Percentiles rank a stretch among this genome's conserved stretches.
Conservation (phyloP, 305 asterid species). For the Euphrasia arctica region DNA sequence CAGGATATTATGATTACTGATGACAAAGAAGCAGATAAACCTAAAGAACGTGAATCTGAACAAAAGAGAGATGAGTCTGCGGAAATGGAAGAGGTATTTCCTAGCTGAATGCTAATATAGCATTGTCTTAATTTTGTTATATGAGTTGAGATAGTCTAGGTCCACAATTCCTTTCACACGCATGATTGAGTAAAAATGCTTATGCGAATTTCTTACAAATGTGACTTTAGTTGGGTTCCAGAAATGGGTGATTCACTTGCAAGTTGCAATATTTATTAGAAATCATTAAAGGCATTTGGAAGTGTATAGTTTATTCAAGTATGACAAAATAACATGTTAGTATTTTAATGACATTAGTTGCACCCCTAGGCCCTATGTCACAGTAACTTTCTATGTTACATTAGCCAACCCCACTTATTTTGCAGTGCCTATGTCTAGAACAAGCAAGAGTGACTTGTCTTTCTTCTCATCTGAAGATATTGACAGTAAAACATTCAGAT, state of each 20-base stretch:
- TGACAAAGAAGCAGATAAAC: conserved; percentile 46
- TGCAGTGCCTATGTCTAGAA: neutral
- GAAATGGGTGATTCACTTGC: too few relatives aligned
- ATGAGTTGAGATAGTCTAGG: neutral
- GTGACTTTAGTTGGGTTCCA: neutral
- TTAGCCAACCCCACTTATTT: neutral
- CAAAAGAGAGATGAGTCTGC: conserved; percentile 58
- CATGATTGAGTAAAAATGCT: conserved; percentile 9
- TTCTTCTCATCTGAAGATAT: too few relatives aligned
- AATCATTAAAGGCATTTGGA: neutral
- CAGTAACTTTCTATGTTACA: neutral
- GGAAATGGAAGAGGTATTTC: conserved; percentile 83
- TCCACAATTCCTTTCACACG: neutral
- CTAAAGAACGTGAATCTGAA: conserved; percentile 46
- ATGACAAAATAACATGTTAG: neutral
- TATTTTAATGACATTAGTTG: neutral
- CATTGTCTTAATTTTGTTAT: neutral
- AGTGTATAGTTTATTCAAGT: neutral
- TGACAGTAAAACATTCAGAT: neutral
- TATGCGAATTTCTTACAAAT: neutral
- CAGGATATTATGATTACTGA: conserved; percentile 63
- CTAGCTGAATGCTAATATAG: conserved; percentile 6
- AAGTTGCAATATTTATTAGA: too few relatives aligned
- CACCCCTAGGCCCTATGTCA: neutral
- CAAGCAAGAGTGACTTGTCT: neutral